These are phyloP conservation scores for Tulasnella sp. DNA, from an alignment of 768 basidiomycete genomes.

Conservation along the genomic window DNA sequence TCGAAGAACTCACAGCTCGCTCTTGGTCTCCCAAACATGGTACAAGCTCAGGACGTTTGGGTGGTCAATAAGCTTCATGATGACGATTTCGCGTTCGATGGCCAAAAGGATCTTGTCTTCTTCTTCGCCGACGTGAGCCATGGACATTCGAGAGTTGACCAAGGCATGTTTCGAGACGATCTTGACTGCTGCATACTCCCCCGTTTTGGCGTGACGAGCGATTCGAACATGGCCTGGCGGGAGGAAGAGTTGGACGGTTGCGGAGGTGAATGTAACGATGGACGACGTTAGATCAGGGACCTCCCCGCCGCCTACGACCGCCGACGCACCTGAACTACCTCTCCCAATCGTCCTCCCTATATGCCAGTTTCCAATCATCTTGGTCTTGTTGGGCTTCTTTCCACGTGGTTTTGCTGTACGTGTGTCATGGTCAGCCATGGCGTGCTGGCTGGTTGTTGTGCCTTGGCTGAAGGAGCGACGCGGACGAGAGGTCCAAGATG, in stretches of 20 bases:
- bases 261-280: neutral
- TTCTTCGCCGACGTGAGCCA: constrained; percentile 65
- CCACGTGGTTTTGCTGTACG: neutral
- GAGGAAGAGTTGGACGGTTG: neutral
- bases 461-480: neutral
- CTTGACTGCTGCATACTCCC: constrained; percentile 89
- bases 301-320: neutral
- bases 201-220: constrained; percentile 81
- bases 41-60: constrained; percentile 92
- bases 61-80: constrained; percentile 96
- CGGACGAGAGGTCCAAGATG: neutral
- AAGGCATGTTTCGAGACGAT: constrained; percentile 77
- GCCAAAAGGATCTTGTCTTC: constrained; percentile 72
- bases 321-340: constrained; percentile 64
- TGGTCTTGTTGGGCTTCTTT: constrained; percentile 25
- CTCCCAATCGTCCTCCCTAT: constrained; percentile 79
- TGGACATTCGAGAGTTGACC: constrained; percentile 60
- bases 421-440: neutral
- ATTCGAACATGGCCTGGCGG: constrained; percentile 78
- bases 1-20: constrained; percentile 57
- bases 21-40: constrained; percentile 94
- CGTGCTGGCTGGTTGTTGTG: neutral
- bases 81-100: constrained; percentile 90
- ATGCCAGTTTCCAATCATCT: constrained; percentile 72
- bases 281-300: neutral